phyloP scores from a whole-genome alignment of 441 rosid genomes.

The Corymbia citriodora region DNA sequence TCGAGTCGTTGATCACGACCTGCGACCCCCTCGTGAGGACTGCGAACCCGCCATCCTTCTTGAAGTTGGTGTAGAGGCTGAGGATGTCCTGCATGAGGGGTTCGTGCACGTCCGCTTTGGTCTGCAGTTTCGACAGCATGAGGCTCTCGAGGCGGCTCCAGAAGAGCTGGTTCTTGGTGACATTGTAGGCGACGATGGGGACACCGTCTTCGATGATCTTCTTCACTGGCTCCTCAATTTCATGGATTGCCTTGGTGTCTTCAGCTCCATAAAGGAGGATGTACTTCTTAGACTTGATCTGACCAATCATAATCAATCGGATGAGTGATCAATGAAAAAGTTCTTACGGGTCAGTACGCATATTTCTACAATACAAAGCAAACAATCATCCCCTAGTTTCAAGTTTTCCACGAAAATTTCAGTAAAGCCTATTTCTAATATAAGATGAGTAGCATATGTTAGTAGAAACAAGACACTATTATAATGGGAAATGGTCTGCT shows the following conservation, averaged over 20 bases:
- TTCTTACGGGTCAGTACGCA: background rate
- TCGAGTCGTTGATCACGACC: background rate
- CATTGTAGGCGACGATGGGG: background rate
- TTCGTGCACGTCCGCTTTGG: background rate
- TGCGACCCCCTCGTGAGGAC: background rate
- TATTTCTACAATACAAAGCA: background rate
- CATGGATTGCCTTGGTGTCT: background rate
- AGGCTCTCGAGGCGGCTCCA: background rate
- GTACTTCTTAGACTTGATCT: background rate
- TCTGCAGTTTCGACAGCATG: background rate
- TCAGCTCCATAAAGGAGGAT: background rate
- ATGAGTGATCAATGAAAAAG: background rate
- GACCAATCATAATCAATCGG: background rate
- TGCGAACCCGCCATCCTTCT: conserved; percentile 1
- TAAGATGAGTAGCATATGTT: background rate
- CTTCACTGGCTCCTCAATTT: background rate
- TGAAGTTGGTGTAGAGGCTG: conserved; percentile 4
- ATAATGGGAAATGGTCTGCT: background rate
- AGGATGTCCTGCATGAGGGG: conserved; percentile 2
- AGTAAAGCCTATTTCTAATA: background rate
- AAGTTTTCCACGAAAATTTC: background rate
- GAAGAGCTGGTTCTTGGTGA: background rate
- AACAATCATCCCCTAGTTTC: background rate
- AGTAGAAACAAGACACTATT: background rate
- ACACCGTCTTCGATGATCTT: background rate